Evolutionary conservation across 257 asterid genomes (phyloP).

Genomic region (Forsythia suspensa): DNA sequence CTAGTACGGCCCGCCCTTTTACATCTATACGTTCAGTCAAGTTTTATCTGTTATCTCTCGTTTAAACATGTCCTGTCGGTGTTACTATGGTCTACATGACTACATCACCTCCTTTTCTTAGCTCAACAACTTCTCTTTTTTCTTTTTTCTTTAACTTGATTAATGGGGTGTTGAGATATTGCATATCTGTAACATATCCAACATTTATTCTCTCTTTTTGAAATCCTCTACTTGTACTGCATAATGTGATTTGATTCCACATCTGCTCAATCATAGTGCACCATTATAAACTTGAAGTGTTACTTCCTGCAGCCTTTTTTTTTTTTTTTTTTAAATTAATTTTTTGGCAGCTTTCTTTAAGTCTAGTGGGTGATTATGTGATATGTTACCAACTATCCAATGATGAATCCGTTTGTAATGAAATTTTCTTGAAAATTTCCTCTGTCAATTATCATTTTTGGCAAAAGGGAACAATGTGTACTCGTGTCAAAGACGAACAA

Average conservation of each 20-base stretch:
- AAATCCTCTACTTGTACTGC: slow-evolving; percentile 9
- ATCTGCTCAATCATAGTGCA: slow-evolving; percentile 33
- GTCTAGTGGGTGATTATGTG: slow-evolving; percentile 40
- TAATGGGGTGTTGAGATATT: slow-evolving; percentile 19
- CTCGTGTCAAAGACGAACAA: neutral
- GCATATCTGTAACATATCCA: slow-evolving; percentile 45
- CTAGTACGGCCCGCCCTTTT: too few species aligned
- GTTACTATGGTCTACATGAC: slow-evolving; percentile 24
- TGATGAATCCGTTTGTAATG: slow-evolving; percentile 40
- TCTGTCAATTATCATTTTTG: neutral
- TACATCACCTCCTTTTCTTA: slow-evolving; percentile 28
- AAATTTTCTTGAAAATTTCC: neutral
- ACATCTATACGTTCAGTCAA: too few species aligned
- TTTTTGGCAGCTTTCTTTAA: slow-evolving; percentile 41
- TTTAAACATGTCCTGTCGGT: slow-evolving; percentile 31
- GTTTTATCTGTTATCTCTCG: slow-evolving; percentile 24
- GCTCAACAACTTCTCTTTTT: slow-evolving; percentile 4
- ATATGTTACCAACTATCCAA: slow-evolving; percentile 43
- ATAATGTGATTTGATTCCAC: slow-evolving; percentile 39
- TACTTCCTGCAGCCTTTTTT: slow-evolving; percentile 22
- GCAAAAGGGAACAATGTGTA: neutral
- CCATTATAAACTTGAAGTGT: slow-evolving; percentile 10
- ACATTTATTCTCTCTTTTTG: slow-evolving; percentile 37
- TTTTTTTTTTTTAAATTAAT: neutral
- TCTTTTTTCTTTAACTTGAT: slow-evolving; percentile 38